Evolutionary conservation across 2,329 filamentous ascomycete species (phyloP), one percentile per base, ranked within the genome.

Genomic region (Arthrobotrys pseudoclavata): DNA sequence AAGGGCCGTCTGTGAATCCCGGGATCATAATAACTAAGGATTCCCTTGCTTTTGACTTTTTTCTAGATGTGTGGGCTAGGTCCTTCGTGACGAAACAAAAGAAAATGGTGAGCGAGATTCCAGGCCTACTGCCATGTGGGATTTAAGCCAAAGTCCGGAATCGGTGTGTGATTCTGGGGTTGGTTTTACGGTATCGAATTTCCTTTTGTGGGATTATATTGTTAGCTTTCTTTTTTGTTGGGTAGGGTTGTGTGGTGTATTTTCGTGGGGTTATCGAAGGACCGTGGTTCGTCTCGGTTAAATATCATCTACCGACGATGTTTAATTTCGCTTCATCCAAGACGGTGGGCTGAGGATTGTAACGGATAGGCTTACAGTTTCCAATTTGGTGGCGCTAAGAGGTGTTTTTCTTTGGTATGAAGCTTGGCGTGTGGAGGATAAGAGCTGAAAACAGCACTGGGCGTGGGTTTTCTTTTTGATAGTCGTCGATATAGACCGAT

Each of bases 111-210:
- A 42, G 55, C 31, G 18, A 60, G 55, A 42, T 42, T 37, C 52
- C 55, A 60, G 55, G 55, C 55, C 24, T 57, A 15, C 29, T 40
- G 34, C 55, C 55, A 60, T 60, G 55, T 60, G 55, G 55, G 55
- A 57, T 37, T 57, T 12, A 20, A 60, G 55, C 18, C 34, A 60
- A 26, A 60, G 55, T 24, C 55, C 55, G 55, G 55, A 60, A 60
- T 60, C 55, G 55, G 55, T 60, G 55, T 42, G 60, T 22, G 57
- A 20, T 53, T 57, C 18, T 18, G 60, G 50, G 60, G 68, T 34
- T 63, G 68, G 57, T 40, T 71, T 72, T 57, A 64, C 57, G 61
- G 69, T 72, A 72, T 66, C 69, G 60, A 66, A 72, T 72, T 72
- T 72, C 69, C 69, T 72, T 64, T 72, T 42, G 18, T 48, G 60